phyloP scores from a whole-genome alignment of 1,284 basidiomycete species.

The Omphalotus olearius region DNA sequence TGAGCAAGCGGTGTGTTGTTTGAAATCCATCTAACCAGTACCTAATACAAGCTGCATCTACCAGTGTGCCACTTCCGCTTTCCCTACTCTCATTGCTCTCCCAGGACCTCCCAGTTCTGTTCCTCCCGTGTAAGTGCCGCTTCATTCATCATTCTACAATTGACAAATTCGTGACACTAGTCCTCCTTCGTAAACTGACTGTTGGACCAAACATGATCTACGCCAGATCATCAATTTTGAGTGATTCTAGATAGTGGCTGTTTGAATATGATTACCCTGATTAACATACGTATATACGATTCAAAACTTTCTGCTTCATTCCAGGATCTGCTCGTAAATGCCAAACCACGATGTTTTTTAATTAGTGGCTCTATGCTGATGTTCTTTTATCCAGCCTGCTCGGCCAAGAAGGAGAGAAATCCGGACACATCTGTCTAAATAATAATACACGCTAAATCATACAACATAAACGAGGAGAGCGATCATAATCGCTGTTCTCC shows the following conservation, averaged over 20 bases:
- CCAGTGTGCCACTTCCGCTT: conserved; percentile 25
- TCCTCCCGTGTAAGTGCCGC: conserved; percentile 22
- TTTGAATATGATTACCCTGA: too few relatives aligned
- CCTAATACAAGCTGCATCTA: neutral
- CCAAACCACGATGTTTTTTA: too few relatives aligned
- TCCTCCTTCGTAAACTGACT: conserved; percentile 3
- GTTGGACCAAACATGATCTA: too few relatives aligned
- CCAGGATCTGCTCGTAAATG: too few relatives aligned
- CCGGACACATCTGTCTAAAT: neutral
- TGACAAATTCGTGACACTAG: neutral
- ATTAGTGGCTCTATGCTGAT: too few relatives aligned
- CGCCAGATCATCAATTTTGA: too few relatives aligned
- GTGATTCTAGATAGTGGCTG: too few relatives aligned
- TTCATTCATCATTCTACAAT: neutral
- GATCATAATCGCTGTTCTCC: too few relatives aligned
- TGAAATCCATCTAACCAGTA: neutral
- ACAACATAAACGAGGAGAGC: neutral
- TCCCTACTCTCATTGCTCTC: conserved; percentile 25
- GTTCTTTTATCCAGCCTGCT: too few relatives aligned
- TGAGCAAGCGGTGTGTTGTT: conserved; percentile 28
- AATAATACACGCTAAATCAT: neutral
- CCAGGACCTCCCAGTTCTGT: conserved; percentile 23
- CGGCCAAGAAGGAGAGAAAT: too few relatives aligned
- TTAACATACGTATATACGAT: too few relatives aligned
- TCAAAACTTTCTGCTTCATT: too few relatives aligned